phyloP scores from a whole-genome alignment of 768 basidiomycete genomes.

The Phanerodontia chrysosporium region DNA sequence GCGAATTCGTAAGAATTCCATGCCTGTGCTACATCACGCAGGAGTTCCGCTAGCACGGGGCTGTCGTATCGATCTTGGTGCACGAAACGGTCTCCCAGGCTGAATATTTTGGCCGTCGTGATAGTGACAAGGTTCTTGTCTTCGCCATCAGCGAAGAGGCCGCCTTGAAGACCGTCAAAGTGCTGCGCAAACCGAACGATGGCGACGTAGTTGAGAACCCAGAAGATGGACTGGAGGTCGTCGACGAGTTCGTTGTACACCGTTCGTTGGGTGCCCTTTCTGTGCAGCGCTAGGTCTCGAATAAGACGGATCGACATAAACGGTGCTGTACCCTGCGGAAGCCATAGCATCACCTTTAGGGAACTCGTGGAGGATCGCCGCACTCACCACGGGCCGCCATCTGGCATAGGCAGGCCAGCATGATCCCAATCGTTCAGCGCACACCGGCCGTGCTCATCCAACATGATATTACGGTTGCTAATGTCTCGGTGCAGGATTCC shows the following conservation, averaged over 20 bases:
- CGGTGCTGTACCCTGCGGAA: background rate
- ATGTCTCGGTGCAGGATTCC: too few species aligned
- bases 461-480: background rate
- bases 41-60: too few species aligned
- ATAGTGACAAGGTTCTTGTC: background rate
- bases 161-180: background rate
- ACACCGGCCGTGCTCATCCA: background rate
- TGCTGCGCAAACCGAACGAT: background rate
- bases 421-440: background rate
- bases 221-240: background rate
- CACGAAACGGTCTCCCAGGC: background rate
- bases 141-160: background rate
- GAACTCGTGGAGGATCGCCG: background rate
- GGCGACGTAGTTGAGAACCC: background rate
- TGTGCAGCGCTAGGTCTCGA: too few species aligned
- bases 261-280: too few species aligned
- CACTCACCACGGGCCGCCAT: background rate
- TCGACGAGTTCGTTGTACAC: background rate
- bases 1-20: too few species aligned
- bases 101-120: background rate
- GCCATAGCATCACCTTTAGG: background rate
- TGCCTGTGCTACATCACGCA: too few species aligned
- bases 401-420: background rate
- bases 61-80: too few species aligned
- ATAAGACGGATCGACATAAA: background rate